Base-by-base conservation (phyloP, 345 rosid genomes). In the Turnera subulata region DNA sequence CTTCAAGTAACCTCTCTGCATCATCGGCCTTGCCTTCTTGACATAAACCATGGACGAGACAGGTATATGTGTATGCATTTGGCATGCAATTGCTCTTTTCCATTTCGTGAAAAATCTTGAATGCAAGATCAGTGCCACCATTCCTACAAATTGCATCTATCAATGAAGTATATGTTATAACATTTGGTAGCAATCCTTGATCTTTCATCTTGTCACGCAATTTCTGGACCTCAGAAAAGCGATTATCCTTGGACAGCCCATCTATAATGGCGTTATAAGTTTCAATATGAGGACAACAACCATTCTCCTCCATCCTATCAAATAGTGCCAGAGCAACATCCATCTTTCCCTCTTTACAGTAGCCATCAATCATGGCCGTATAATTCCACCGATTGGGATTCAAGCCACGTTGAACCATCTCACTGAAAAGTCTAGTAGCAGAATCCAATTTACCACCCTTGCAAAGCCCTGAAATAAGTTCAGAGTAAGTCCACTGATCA, bases 341-440 rank as follows among this genome's bases (percentile, higher is more conserved):
- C 23, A 74, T 65, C 75, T 76, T 76, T 26, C 76, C 85, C 58
- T 67, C 76, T 68, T 82, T 78, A 56, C 79, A 80, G 60, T 77
- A 74, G 53, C 85, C 91, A 70, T 80, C 82, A 56, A 84, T 82
- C 71, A 82, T 51, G 42, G 85, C 83, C 10, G 85, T 84, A 68
- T 69, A 82, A 59, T n/a, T 57, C 53, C 82, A 75, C 45, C 63
- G 78, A 62, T 78, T 74, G 39, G 82, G 82, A 55, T 38, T 66
- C 60, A 82, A 64, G 57, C 83, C 85, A 33, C 40, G 47, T 50
- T 70, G 64, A 62, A 67, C 56, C 87, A 82, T 66, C 50, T 80
- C 82, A 29, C 44, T 6, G 59, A 84, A 74, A 65, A 76, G 46
- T 39, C 40, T 45, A 11, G 63, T 63, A 32, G 87, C 91, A 15